Evolutionary conservation across 441 rosid genomes (phyloP).

Genomic region (Lepidium campestre): DNA sequence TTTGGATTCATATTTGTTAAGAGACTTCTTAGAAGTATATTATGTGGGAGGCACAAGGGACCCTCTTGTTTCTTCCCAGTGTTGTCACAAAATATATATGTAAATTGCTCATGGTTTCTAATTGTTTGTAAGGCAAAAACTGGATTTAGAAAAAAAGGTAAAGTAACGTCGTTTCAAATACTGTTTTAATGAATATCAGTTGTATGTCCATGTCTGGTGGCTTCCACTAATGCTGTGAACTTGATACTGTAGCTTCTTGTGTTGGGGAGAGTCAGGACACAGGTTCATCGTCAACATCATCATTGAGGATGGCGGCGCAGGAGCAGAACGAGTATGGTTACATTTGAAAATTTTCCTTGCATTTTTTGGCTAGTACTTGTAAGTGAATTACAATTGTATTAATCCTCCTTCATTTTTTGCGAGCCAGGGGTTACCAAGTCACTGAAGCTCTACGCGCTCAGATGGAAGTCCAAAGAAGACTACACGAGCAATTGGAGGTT

Average conservation of each 20-base stretch:
- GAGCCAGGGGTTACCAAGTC: conserved; percentile 74
- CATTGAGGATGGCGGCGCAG: conserved; percentile 60
- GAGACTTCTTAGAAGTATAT: not conserved
- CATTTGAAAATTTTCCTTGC: not conserved
- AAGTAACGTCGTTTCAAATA: not conserved
- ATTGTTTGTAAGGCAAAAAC: not conserved
- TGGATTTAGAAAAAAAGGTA: not conserved
- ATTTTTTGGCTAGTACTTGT: not conserved
- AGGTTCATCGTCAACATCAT: conserved; percentile 73
- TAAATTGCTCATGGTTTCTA: not conserved
- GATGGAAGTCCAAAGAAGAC: conserved; percentile 97
- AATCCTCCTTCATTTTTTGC: conserved; percentile 22
- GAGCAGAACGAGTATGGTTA: conserved; percentile 71
- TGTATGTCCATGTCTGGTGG: not conserved
- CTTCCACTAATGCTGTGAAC: not conserved
- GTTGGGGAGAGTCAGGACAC: conserved; percentile 89
- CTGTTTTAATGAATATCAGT: not conserved
- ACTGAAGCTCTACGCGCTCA: conserved; percentile 93
- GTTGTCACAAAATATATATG: not conserved
- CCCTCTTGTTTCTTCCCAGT: not conserved
- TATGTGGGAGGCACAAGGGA: not conserved
- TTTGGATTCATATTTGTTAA: not conserved
- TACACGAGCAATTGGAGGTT: conserved; percentile 75
- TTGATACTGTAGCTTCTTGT: conserved; percentile 53
- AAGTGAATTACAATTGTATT: not conserved